Percentiles rank a stretch among this genome's conserved stretches.
phyloP scores from a whole-genome alignment of 768 basidiomycete genomes.

The Leccinum barrowsii region DNA sequence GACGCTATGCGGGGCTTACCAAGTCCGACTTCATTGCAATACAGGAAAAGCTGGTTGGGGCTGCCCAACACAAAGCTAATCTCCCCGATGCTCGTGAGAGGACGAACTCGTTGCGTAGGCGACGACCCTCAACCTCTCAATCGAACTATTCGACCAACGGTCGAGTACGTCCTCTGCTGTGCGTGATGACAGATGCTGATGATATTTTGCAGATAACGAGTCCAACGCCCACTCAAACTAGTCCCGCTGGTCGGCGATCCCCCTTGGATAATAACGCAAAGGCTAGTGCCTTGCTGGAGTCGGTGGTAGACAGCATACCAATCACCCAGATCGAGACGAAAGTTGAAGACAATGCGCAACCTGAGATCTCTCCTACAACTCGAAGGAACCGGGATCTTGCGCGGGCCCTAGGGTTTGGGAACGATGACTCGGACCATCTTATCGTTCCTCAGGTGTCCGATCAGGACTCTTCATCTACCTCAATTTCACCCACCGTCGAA shows the following conservation, averaged over 20 bases:
- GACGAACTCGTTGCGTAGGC: constrained; percentile 65
- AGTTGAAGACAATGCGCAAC: constrained; percentile 26
- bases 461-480: constrained; percentile 28
- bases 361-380: constrained; percentile 46
- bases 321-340: constrained; percentile 29
- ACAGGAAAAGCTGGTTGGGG: constrained; percentile 72
- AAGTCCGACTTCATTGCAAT: constrained; percentile 68
- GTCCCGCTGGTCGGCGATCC: constrained; percentile 28
- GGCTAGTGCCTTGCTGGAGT: constrained; percentile 65
- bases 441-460: constrained; percentile 19
- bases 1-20: constrained; percentile 62
- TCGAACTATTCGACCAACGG: constrained; percentile 64
- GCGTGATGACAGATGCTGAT: constrained; percentile 6
- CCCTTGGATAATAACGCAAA: constrained; percentile 51
- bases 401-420: constrained; percentile 64
- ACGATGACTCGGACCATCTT: constrained; percentile 33
- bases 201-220: constrained; percentile 48
- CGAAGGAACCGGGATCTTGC: constrained; percentile 74
- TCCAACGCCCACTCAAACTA: constrained; percentile 41
- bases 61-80: constrained; percentile 53
- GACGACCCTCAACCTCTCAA: constrained; percentile 81
- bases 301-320: constrained; percentile 55
- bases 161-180: constrained; percentile 34
- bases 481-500: constrained; percentile 34
- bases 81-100: constrained; percentile 60